These are phyloP conservation scores for Globisporangium rhizosaccharum DNA, from an alignment of 352 stramenopile species.

Conservation along the genomic window DNA sequence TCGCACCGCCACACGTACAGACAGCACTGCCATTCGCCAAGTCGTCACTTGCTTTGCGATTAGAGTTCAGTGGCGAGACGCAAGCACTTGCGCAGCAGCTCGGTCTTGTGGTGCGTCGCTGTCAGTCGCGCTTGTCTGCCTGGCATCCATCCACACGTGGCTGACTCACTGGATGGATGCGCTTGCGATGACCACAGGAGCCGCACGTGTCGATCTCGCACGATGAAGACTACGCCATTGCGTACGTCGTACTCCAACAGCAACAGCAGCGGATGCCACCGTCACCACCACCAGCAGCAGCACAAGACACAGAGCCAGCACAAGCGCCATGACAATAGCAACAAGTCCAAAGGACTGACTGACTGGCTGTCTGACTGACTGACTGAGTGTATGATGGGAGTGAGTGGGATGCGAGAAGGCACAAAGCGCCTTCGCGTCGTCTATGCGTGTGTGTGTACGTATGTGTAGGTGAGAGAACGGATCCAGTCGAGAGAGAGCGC, in stretches of 20 bases:
- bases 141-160: not conserved
- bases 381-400: not conserved
- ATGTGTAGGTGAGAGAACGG: not conserved
- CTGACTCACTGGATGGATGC: not conserved
- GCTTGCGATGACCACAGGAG: conserved; percentile 25
- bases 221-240: conserved; percentile 77
- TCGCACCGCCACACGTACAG: not conserved
- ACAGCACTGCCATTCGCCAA: conserved; percentile 27
- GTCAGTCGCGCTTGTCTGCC: not conserved
- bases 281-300: not conserved
- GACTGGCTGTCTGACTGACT: not conserved
- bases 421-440: too few species aligned
- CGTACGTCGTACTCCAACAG: conserved; percentile 73
- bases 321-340: not conserved
- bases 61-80: conserved; percentile 63
- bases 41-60: conserved; percentile 29
- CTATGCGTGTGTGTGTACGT: not conserved
- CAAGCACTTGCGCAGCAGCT: conserved; percentile 45
- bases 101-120: conserved; percentile 33
- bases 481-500: not conserved
- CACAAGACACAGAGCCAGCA: not conserved
- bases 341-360: not conserved
- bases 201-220: conserved; percentile 73
- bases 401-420: not conserved
- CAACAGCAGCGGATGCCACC: conserved; percentile 2